phyloP scores from a whole-genome alignment of 2,329 filamentous ascomycete genomes.

The Malbranchea cinnamomea region DNA sequence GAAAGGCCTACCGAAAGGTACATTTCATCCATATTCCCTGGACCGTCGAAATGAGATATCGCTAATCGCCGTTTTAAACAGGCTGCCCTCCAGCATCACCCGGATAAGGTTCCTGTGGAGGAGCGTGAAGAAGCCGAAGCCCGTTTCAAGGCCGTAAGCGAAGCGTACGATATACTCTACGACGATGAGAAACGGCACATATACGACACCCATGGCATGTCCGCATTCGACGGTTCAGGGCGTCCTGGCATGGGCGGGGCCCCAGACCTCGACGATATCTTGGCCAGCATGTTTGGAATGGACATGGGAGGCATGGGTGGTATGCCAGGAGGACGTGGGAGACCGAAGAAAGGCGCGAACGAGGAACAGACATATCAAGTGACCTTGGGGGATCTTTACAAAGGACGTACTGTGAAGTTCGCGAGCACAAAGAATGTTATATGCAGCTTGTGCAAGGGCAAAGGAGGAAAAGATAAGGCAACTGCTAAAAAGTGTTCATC shows the following conservation, averaged over 20 bases:
- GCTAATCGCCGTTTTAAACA: too few relatives aligned
- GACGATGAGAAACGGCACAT: slow-evolving; percentile 86
- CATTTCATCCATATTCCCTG: too few relatives aligned
- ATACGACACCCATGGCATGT: slow-evolving; percentile 93
- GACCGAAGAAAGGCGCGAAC: slow-evolving; percentile 27
- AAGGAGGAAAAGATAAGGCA: slow-evolving; percentile 80
- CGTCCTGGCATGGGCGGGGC: slow-evolving; percentile 48
- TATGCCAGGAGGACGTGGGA: slow-evolving; percentile 38
- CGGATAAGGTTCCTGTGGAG: slow-evolving; percentile 84
- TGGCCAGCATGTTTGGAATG: slow-evolving; percentile 75
- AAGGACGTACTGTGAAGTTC: slow-evolving; percentile 96
- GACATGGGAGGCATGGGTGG: slow-evolving; percentile 38
- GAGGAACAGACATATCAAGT: slow-evolving; percentile 51
- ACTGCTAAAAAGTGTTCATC: slow-evolving; percentile 70
- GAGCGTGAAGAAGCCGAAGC: slow-evolving; percentile 62
- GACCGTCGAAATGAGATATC: too few relatives aligned
- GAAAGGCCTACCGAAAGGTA: slow-evolving; percentile 93
- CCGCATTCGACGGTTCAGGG: slow-evolving; percentile 71
- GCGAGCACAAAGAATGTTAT: slow-evolving; percentile 87
- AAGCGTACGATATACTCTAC: slow-evolving; percentile 94
- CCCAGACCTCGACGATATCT: slow-evolving; percentile 73
- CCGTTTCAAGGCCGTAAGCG: slow-evolving; percentile 82
- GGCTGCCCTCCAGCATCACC: slow-evolving; percentile 79
- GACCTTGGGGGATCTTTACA: slow-evolving; percentile 87
- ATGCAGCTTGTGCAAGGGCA: slow-evolving; percentile 75